Evolutionary conservation across 192 early-diverging fungal species (phyloP), one percentile per base, ranked within the genome.

Genomic region (Phlyctochytrium bullatum): DNA sequence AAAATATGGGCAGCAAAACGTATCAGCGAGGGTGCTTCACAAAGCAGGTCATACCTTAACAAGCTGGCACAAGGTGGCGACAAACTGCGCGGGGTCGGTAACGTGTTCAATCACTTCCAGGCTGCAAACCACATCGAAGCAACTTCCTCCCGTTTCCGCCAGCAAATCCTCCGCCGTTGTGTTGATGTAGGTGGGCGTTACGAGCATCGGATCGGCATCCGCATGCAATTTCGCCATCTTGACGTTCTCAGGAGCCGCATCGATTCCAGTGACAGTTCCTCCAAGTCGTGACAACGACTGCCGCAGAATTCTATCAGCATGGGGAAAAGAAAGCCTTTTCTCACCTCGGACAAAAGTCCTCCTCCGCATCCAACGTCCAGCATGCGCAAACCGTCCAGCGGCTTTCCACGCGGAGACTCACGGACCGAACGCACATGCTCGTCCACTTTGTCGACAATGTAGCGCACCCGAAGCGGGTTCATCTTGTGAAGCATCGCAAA

Each of bases 101-200:
- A 98, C 96, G 71, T 97, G 94, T 77, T 98, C 96, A 54, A 97
- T 89, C 30, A 97, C 91, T 71, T 98, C 96, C 71, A 95, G 75
- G 0, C 90, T 90, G 17, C 85, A 85, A 6, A 98, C 92, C 17
- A 83, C 78, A 75, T 96, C 94, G 71, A 92, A 97, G 25, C 69
- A 64, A 64, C 74, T 71, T 33, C 65, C 73, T 61, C 58, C 35
- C 35, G 35, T 40, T 31, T 64, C 53, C 14, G 24, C 35, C 24
- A 65, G 52, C 31, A 61, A 30, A 20, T 64, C 25, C 34, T 71
- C 69, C 23, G 36, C 62, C 14, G 69, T 64, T 1, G 16, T 34
- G 23, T 50, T 25, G 2, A 14, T 24, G 33, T 36, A 71, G 3
- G 20, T 24, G 2, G 53, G 24, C 14, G 16, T 31, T 3, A 14